phyloP scores from a whole-genome alignment of 495 filamentous ascomycete genomes.

The Collariella sp. region DNA sequence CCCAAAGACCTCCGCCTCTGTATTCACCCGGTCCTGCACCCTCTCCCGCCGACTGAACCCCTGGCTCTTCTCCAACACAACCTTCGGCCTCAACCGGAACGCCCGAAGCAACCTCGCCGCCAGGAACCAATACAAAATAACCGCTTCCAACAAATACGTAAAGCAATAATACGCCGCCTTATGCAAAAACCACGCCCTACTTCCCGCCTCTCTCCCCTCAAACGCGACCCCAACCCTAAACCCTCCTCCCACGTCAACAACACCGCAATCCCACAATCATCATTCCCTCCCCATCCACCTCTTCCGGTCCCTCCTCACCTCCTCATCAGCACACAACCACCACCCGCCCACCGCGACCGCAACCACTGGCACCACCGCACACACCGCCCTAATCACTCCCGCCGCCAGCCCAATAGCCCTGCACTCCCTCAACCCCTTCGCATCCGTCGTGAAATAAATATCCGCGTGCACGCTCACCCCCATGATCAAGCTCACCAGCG shows the following conservation, averaged over 20 bases:
- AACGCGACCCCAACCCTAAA: not conserved
- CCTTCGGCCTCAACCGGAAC: not conserved
- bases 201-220: not conserved
- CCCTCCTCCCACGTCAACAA: constrained; percentile 1
- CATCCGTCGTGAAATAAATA: constrained; percentile 50
- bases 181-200: constrained; percentile 1
- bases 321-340: not conserved
- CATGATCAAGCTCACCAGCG: constrained; percentile 53
- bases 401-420: constrained; percentile 57
- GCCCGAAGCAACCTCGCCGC: not conserved
- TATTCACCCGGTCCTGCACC: not conserved
- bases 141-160: not conserved
- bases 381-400: constrained; percentile 49
- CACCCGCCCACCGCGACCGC: not conserved
- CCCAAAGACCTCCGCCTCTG: not conserved
- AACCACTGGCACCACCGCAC: constrained; percentile 62
- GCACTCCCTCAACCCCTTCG: constrained; percentile 29
- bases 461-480: constrained; percentile 56
- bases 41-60: not conserved
- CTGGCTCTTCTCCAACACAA: not conserved
- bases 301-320: not conserved
- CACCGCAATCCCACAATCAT: not conserved
- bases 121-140: not conserved
- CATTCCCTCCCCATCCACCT: not conserved
- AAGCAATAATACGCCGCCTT: not conserved